phyloP scores from a whole-genome alignment of 2,329 filamentous ascomycete species.

The Lecanicillium sp. region DNA sequence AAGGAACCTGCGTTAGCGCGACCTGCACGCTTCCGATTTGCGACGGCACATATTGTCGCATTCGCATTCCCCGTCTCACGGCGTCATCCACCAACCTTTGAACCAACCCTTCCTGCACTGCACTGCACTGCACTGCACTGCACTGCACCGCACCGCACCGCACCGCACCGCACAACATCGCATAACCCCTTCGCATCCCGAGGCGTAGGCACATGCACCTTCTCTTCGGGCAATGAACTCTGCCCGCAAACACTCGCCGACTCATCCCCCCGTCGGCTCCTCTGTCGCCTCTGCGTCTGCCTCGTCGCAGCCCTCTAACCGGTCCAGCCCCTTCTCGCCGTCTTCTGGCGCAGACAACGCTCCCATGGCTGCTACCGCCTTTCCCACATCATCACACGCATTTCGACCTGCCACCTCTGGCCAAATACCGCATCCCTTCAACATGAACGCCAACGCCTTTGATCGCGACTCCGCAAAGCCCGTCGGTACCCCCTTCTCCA shows the following conservation, averaged over 20 bases:
- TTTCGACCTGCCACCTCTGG: constrained; percentile 29
- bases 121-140: too few relatives aligned
- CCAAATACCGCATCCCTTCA: constrained; percentile 29
- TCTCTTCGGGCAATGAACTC: constrained; percentile 26
- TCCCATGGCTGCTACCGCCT: constrained; percentile 41
- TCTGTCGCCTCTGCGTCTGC: constrained; percentile 21
- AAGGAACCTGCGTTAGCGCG: neutral
- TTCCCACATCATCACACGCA: constrained; percentile 31
- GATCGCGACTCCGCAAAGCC: constrained; percentile 39
- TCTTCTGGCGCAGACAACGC: constrained; percentile 20
- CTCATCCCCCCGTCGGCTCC: constrained; percentile 19
- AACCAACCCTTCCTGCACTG: too few relatives aligned
- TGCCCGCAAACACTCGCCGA: constrained; percentile 17
- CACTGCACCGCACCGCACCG: too few relatives aligned
- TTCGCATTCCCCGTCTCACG: neutral
- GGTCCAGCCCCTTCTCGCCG: constrained; percentile 27
- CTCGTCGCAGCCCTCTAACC: constrained; percentile 23
- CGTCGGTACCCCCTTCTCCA: constrained; percentile 34
- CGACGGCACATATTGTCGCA: constrained; percentile 1
- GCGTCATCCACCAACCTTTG: too few relatives aligned
- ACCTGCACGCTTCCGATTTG: constrained; percentile 1
- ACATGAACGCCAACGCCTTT: constrained; percentile 27
- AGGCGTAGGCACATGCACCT: constrained; percentile 23
- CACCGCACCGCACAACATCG: too few relatives aligned
- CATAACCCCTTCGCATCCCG: too few relatives aligned